Conservation (phyloP, 805 yeast species). For the Ogataea parapolymorpha region DNA sequence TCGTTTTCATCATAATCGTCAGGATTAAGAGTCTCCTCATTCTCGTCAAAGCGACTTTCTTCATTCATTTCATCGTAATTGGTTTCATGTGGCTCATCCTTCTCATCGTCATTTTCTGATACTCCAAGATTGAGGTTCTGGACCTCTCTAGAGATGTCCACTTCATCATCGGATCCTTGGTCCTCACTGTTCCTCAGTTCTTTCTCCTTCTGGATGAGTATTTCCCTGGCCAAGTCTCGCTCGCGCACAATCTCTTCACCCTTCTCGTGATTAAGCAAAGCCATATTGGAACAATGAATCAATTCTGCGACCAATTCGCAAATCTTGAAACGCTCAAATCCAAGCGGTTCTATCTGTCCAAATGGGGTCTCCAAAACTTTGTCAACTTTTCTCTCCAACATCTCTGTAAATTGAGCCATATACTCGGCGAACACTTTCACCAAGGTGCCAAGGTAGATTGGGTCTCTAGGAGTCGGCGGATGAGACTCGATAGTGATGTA, state of each 20-base stretch:
- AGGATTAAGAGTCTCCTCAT: constrained; percentile 21
- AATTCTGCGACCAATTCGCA: constrained; percentile 93
- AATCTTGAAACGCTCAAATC: constrained; percentile 86
- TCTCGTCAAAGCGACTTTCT: constrained; percentile 23
- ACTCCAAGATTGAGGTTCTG: constrained; percentile 26
- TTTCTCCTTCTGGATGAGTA: constrained; percentile 39
- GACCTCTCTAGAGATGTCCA: constrained; percentile 34
- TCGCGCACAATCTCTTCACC: constrained; percentile 67
- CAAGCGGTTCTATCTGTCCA: constrained; percentile 69
- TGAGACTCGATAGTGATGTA: constrained; percentile 80
- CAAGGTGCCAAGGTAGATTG: constrained; percentile 85
- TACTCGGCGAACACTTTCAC: constrained; percentile 72
- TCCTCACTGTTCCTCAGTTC: constrained; percentile 25
- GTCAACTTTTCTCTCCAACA: constrained; percentile 44
- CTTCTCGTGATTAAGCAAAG: constrained; percentile 70
- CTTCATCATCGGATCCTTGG: constrained; percentile 28
- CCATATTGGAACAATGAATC: constrained; percentile 97
- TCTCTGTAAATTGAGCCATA: constrained; percentile 63
- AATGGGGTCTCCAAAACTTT: constrained; percentile 57
- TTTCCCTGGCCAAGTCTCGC: constrained; percentile 63
- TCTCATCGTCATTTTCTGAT: constrained; percentile 5
- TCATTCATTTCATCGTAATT: constrained; percentile 14
- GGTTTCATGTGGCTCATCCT: constrained; percentile 10
- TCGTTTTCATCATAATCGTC: constrained; percentile 26
- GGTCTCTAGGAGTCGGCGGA: constrained; percentile 91